Percentiles rank a stretch among this genome's conserved stretches.
These are phyloP conservation scores for Diaporthe australafricana DNA, from an alignment of 2,329 filamentous ascomycete genomes.

Conservation along the genomic window DNA sequence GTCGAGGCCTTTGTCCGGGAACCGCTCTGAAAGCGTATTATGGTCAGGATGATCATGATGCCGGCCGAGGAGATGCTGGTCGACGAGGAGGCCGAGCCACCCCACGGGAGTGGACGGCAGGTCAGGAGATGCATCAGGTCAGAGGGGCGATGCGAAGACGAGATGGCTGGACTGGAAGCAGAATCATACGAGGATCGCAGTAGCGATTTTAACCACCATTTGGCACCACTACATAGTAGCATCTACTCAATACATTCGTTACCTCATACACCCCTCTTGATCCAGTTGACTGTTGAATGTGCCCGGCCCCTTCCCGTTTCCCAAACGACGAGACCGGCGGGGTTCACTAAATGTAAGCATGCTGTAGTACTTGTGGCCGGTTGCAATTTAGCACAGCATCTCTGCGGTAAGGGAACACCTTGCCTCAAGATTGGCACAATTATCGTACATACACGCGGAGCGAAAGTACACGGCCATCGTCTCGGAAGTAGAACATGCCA, in stretches of 20 bases:
- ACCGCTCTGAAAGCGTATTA: no score
- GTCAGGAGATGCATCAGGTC: not conserved
- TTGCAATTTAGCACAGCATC: no score
- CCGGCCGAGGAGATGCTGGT: slow-evolving; percentile 4
- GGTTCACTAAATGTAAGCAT: no score
- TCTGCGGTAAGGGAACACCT: no score
- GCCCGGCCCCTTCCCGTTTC: not conserved
- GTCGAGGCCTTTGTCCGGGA: no score
- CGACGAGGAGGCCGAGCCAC: slow-evolving; percentile 30
- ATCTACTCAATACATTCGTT: slow-evolving; percentile 30
- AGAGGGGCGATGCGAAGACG: not conserved
- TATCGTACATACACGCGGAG: not conserved
- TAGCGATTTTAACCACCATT: slow-evolving; percentile 3
- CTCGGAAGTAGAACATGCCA: not conserved
- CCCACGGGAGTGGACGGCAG: not conserved
- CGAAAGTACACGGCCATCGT: not conserved
- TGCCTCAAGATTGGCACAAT: no score
- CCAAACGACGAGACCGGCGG: not conserved
- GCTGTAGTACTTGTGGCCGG: no score
- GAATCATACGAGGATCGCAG: not conserved
- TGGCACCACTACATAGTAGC: not conserved
- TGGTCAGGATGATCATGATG: not conserved
- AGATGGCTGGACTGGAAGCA: not conserved
- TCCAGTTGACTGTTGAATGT: not conserved
- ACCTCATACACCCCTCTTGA: slow-evolving; percentile 15